Conservation (phyloP, 495 filamentous ascomycete species). For the Penicillium manginii region DNA sequence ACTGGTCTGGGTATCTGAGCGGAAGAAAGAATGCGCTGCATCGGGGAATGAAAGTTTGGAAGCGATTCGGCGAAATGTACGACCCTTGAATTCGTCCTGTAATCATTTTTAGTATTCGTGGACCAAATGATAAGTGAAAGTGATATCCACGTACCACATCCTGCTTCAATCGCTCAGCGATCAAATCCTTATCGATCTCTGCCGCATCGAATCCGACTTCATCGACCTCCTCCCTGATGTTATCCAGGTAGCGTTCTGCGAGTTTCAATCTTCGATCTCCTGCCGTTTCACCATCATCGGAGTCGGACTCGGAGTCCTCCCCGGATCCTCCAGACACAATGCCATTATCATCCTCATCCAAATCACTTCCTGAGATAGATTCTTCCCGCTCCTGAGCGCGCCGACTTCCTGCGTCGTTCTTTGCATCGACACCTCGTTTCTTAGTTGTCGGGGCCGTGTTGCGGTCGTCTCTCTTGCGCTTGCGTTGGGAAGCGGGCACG, state of each 20-base stretch:
- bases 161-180: conserved; percentile 86
- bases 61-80: conserved; percentile 78
- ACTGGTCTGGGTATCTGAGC: conserved; percentile 72
- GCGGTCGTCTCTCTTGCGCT: conserved; percentile 70
- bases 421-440: conserved; percentile 55
- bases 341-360: conserved; percentile 61
- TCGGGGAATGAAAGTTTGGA: conserved; percentile 64
- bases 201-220: conserved; percentile 88
- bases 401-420: conserved; percentile 33
- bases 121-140: not conserved
- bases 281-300: conserved; percentile 76
- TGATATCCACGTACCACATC: conserved; percentile 64
- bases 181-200: conserved; percentile 88
- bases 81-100: conserved; percentile 85
- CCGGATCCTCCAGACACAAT: conserved; percentile 47
- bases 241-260: conserved; percentile 91
- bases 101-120: conserved; percentile 14
- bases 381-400: conserved; percentile 48
- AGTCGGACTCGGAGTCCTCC: conserved; percentile 52
- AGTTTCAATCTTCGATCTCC: conserved; percentile 85
- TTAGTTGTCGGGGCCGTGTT: conserved; percentile 54
- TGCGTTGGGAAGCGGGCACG: conserved; percentile 72
- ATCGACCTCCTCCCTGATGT: conserved; percentile 80
- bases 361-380: conserved; percentile 87
- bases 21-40: conserved; percentile 70